Evolutionary conservation across 768 basidiomycete genomes (phyloP).

Genomic region (Calocybe cyanea): DNA sequence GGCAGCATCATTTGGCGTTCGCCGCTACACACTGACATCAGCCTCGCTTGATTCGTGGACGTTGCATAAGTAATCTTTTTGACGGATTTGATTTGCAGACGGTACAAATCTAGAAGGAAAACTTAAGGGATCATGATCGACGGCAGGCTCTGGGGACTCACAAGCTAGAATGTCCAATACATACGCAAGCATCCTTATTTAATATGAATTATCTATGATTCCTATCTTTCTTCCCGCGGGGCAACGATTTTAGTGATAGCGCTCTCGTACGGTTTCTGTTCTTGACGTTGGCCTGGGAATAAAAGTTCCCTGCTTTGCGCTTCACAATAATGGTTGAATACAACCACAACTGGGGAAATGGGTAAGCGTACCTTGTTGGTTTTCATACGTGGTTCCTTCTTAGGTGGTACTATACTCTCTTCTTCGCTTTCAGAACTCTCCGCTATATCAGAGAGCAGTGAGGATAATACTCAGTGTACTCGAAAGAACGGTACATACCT

Average conservation of each 20-base stretch:
- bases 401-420: slow-evolving; percentile 13
- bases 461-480: slow-evolving; percentile 12
- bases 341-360: slow-evolving; percentile 8
- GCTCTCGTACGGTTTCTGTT: slow-evolving; percentile 75
- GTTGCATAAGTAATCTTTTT: too few species aligned
- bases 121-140: too few species aligned
- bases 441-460: slow-evolving; percentile 2
- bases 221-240: slow-evolving; percentile 46
- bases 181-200: too few species aligned
- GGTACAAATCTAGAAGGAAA: too few species aligned
- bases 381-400: slow-evolving; percentile 80
- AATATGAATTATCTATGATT: too few species aligned
- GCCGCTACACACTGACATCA: too few species aligned
- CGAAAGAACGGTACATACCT: slow-evolving; percentile 21
- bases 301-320: slow-evolving; percentile 91
- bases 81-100: too few species aligned
- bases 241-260: slow-evolving; percentile 53
- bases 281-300: slow-evolving; percentile 79
- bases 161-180: too few species aligned
- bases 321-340: slow-evolving; percentile 22
- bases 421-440: slow-evolving; percentile 10
- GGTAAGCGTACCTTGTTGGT: slow-evolving; percentile 73
- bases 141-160: too few species aligned
- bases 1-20: too few species aligned
- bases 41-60: too few species aligned